phyloP scores from a whole-genome alignment of 345 rosid species.

The Populus alba region DNA sequence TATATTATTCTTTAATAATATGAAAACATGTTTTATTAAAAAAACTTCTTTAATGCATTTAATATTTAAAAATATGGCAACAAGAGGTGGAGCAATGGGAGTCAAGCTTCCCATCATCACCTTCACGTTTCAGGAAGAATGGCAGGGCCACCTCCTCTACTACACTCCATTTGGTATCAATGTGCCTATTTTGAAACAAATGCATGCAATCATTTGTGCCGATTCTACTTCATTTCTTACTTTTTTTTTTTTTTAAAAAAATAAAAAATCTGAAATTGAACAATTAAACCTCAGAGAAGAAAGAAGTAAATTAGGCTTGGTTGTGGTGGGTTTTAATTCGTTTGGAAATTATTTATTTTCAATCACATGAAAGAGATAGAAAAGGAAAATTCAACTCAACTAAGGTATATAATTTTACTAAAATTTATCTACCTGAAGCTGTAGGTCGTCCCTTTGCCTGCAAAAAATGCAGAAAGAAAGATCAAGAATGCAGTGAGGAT shows the following conservation, averaged over 20 bases:
- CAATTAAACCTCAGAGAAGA: not conserved
- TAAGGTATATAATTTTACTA: not conserved
- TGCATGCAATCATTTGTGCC: not conserved
- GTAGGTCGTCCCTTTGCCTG: not conserved
- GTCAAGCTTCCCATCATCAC: conserved; percentile 53
- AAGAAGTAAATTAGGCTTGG: not conserved
- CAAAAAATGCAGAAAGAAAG: not conserved
- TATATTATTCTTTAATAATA: too few species aligned
- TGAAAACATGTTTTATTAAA: too few species aligned
- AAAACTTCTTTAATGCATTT: not conserved
- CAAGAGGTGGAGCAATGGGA: conserved; percentile 51
- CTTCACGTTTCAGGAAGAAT: conserved; percentile 36
- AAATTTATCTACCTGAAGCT: not conserved
- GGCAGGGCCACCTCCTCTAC: conserved; percentile 31
- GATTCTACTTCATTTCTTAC: too few species aligned
- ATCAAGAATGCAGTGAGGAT: not conserved
- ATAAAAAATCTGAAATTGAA: not conserved
- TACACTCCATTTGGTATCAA: conserved; percentile 41
- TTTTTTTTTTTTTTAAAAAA: too few species aligned
- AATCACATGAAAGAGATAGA: not conserved
- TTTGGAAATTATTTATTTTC: not conserved
- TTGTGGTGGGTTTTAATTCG: too few species aligned
- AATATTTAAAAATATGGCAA: conserved; percentile 40
- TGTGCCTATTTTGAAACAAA: not conserved
- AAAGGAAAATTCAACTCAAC: not conserved